These are phyloP conservation scores for Zanthoxylum bungeanum DNA, from an alignment of 345 rosid genomes.

Conservation along the genomic window DNA sequence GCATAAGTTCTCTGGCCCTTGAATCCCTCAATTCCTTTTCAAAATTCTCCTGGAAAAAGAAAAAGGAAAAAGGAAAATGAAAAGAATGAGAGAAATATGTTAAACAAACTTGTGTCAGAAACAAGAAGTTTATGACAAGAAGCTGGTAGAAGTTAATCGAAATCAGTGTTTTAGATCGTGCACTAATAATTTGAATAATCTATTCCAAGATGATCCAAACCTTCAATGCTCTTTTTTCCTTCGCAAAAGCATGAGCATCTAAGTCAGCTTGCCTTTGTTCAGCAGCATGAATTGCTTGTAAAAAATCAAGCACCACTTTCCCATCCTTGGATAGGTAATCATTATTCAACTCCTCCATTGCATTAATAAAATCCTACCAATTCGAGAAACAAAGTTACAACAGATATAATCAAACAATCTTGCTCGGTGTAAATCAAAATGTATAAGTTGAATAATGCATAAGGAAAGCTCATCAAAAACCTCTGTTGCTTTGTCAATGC, in stretches of 20 bases:
- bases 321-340: slow-evolving; percentile 61
- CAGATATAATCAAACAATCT: neutral
- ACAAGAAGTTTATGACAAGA: neutral
- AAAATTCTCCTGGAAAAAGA: slow-evolving; percentile 57
- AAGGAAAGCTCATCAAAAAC: too few species aligned
- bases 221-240: slow-evolving; percentile 72
- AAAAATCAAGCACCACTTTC: slow-evolving; percentile 71
- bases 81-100: neutral
- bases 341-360: slow-evolving; percentile 53
- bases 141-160: neutral
- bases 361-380: slow-evolving; percentile 47
- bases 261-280: slow-evolving; percentile 85
- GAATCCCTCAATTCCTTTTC: slow-evolving; percentile 88
- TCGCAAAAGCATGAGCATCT: slow-evolving; percentile 75
- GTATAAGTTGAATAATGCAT: too few species aligned
- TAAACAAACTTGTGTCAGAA: too few species aligned
- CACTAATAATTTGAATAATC: slow-evolving; percentile 9
- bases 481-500: too few species aligned
- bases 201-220: slow-evolving; percentile 30
- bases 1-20: slow-evolving; percentile 94
- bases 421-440: neutral
- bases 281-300: slow-evolving; percentile 88
- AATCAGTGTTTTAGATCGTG: neutral
- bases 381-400: slow-evolving; percentile 21
- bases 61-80: slow-evolving; percentile 16